These are phyloP conservation scores for Senna tora DNA, from an alignment of 306 rosid genomes.

Conservation along the genomic window DNA sequence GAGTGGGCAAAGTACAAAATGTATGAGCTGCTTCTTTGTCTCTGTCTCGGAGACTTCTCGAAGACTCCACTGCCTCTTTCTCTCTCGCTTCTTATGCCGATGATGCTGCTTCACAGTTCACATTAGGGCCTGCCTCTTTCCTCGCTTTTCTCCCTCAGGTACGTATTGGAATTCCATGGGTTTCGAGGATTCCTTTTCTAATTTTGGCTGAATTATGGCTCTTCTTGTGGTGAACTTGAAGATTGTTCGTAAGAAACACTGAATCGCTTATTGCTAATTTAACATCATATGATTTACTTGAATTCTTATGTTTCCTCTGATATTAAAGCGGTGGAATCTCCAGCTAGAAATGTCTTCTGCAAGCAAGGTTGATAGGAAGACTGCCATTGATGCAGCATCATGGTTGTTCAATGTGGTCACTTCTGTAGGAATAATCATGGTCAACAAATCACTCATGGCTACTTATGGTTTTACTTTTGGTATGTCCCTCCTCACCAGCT, in stretches of 20 bases:
- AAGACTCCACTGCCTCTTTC: conserved; percentile 1
- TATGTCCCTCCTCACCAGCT: conserved; percentile 18
- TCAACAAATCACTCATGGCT: conserved; percentile 76
- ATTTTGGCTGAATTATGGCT: background rate
- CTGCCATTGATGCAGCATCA: conserved; percentile 62
- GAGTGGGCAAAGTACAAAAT: conserved; percentile 6
- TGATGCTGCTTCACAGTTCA: background rate
- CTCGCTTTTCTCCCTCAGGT: conserved; percentile 31
- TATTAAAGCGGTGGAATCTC: conserved; percentile 27
- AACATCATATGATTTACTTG: background rate
- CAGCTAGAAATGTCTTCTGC: conserved; percentile 53
- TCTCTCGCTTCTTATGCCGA: background rate
- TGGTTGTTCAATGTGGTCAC: conserved; percentile 85
- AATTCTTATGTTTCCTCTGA: conserved; percentile 34
- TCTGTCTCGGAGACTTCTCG: background rate
- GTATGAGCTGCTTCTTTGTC: conserved; percentile 1
- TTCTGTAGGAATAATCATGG: conserved; percentile 77
- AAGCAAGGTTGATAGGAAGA: conserved; percentile 61
- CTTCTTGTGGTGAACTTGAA: conserved; percentile 1
- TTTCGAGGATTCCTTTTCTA: background rate
- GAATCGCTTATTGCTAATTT: background rate
- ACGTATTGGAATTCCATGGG: background rate
- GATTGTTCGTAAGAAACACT: background rate
- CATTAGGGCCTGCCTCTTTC: conserved; percentile 3
- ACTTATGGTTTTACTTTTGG: conserved; percentile 78